Conservation (phyloP, 1,284 basidiomycete genomes). For the Ganoderma leucocontextum region DNA sequence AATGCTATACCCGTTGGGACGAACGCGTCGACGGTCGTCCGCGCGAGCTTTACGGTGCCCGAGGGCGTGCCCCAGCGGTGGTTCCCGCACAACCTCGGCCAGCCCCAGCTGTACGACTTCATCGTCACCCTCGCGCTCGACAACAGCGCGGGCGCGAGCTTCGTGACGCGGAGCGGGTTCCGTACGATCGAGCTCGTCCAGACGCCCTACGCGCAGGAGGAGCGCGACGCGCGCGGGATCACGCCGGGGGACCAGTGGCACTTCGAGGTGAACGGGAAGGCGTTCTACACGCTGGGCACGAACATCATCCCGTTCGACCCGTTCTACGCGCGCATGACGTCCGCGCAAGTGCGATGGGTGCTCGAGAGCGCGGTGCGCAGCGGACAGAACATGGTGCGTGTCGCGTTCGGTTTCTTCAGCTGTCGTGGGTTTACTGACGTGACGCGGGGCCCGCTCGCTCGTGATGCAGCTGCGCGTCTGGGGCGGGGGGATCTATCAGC, state of each 20-base stretch:
- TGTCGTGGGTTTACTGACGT: too few species aligned
- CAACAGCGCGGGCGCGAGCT: slow-evolving; percentile 32
- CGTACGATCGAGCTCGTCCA: slow-evolving; percentile 63
- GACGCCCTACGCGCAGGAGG: slow-evolving; percentile 53
- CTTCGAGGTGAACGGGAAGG: slow-evolving; percentile 63
- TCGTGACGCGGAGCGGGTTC: slow-evolving; percentile 60
- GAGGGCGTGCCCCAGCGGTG: slow-evolving; percentile 57
- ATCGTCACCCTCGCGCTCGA: slow-evolving; percentile 45
- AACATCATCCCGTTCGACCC: slow-evolving; percentile 70
- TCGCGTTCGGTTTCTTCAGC: background rate
- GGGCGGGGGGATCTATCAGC: slow-evolving; percentile 58
- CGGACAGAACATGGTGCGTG: slow-evolving; percentile 66
- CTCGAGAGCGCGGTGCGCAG: slow-evolving; percentile 61
- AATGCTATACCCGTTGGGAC: slow-evolving; percentile 43
- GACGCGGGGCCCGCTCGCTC: background rate
- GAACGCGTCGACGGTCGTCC: slow-evolving; percentile 49
- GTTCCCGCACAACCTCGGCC: slow-evolving; percentile 64
- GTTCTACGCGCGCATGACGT: slow-evolving; percentile 60
- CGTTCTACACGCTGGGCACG: slow-evolving; percentile 62
- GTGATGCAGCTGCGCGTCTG: slow-evolving; percentile 58
- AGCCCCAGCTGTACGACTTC: slow-evolving; percentile 61
- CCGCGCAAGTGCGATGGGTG: slow-evolving; percentile 62
- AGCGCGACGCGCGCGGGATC: slow-evolving; percentile 55
- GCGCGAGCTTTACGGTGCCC: slow-evolving; percentile 54
- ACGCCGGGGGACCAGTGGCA: slow-evolving; percentile 68